These are phyloP conservation scores for Lichtheimia ornata DNA, from an alignment of 371 early-diverging fungal genomes.

Conservation along the genomic window DNA sequence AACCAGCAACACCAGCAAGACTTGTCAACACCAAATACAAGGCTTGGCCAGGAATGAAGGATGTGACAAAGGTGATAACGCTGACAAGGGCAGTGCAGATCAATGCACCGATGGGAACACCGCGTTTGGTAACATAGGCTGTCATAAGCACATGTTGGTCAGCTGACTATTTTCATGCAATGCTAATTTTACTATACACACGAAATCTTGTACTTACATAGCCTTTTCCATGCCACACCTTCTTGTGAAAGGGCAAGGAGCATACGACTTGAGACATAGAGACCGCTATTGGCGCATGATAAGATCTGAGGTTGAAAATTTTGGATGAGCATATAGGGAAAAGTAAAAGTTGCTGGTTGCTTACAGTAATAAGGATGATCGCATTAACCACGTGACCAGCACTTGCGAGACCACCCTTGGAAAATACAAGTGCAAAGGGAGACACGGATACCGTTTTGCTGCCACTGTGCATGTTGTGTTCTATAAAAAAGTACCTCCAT, in stretches of 20 bases:
- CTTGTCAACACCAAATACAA: conserved; percentile 31
- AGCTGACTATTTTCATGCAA: no score
- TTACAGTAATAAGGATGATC: conserved; percentile 68
- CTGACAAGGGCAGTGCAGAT: conserved; percentile 54
- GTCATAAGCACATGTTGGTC: neutral
- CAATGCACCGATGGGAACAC: conserved; percentile 65
- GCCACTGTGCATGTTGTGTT: conserved; percentile 41
- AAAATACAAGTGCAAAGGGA: conserved; percentile 73
- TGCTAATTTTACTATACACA: no score
- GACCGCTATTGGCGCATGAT: conserved; percentile 74
- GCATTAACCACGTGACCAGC: conserved; percentile 74
- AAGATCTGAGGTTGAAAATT: conserved; percentile 31
- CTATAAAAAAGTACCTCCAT: neutral
- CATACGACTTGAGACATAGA: conserved; percentile 70
- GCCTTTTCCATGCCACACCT: conserved; percentile 60
- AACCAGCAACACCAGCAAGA: conserved; percentile 36
- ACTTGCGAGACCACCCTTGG: conserved; percentile 59
- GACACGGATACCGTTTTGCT: conserved; percentile 51
- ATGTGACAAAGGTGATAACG: conserved; percentile 54
- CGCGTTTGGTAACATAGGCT: conserved; percentile 51
- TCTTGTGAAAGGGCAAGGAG: conserved; percentile 65
- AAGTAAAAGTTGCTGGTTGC: neutral
- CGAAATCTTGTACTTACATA: conserved; percentile 32
- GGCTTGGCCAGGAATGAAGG: conserved; percentile 48
- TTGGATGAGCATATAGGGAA: neutral